phyloP scores from a whole-genome alignment of 148 eudicot species.

The Chenopodium suecicum region DNA sequence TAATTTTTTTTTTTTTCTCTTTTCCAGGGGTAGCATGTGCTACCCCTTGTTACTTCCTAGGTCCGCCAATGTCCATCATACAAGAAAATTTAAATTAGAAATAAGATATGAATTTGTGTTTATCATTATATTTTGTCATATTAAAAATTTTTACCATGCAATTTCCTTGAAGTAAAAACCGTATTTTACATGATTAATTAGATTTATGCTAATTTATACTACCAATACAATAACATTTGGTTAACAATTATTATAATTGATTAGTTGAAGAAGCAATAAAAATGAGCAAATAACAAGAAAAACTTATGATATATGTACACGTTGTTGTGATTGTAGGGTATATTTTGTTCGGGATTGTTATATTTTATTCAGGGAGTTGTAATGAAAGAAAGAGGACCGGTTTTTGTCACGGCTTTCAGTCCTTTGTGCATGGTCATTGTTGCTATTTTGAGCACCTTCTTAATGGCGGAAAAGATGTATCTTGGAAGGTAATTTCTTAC shows the following conservation, averaged over 20 bases:
- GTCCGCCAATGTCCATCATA: no score
- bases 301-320: background rate
- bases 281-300: background rate
- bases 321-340: slow-evolving; percentile 49
- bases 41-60: no score
- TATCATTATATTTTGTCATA: no score
- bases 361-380: slow-evolving; percentile 87
- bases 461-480: slow-evolving; percentile 71
- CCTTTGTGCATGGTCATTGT: slow-evolving; percentile 89
- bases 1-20: no score
- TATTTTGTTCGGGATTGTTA: slow-evolving; percentile 76
- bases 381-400: slow-evolving; percentile 89
- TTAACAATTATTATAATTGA: background rate
- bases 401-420: slow-evolving; percentile 86
- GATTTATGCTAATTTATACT: no score
- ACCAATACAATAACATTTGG: background rate
- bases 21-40: no score
- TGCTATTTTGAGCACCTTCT: slow-evolving; percentile 65
- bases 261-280: background rate
- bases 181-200: no score
- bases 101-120: no score
- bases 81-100: no score
- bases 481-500: slow-evolving; percentile 63
- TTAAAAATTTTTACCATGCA: no score
- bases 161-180: no score